Percentiles rank a stretch among this genome's conserved stretches.
Evolutionary conservation across 345 rosid genomes (phyloP).

Genomic region (Populus nigra): DNA sequence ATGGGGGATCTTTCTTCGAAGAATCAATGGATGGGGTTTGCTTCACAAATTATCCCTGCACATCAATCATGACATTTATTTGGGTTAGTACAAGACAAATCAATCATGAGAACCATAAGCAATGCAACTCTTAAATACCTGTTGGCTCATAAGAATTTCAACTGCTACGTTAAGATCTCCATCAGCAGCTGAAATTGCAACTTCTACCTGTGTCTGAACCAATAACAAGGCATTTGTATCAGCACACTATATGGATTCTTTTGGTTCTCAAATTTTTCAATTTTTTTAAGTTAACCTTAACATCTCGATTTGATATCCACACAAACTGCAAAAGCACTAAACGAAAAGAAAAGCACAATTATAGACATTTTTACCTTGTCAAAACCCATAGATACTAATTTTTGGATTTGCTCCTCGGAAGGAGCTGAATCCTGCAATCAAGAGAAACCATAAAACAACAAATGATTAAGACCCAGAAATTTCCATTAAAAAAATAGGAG

Average conservation of each 20-base stretch:
- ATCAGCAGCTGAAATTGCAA: conserved; percentile 91
- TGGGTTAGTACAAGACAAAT: background rate
- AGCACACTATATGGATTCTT: background rate
- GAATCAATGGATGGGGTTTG: background rate
- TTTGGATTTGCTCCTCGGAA: conserved; percentile 69
- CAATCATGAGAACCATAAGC: background rate
- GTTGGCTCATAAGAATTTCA: conserved; percentile 94
- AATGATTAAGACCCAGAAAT: conserved; percentile 3
- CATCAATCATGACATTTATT: conserved; percentile 1
- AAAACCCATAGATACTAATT: conserved; percentile 89
- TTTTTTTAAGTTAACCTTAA: background rate
- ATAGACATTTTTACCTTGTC: conserved; percentile 53
- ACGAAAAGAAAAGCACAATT: background rate
- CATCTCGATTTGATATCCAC: background rate
- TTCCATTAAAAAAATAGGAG: background rate
- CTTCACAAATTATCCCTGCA: conserved; percentile 31
- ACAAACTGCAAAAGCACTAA: background rate
- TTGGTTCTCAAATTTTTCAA: background rate
- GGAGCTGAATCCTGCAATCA: conserved; percentile 43
- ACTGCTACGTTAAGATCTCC: conserved; percentile 86
- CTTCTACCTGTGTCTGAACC: conserved; percentile 92
- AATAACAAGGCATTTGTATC: conserved; percentile 10
- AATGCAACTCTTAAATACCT: conserved; percentile 35
- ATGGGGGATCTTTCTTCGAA: background rate
- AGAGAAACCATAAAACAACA: conserved; percentile 8